Evolutionary conservation across 441 rosid species (phyloP).

Genomic region (Bruguiera hainesii): DNA sequence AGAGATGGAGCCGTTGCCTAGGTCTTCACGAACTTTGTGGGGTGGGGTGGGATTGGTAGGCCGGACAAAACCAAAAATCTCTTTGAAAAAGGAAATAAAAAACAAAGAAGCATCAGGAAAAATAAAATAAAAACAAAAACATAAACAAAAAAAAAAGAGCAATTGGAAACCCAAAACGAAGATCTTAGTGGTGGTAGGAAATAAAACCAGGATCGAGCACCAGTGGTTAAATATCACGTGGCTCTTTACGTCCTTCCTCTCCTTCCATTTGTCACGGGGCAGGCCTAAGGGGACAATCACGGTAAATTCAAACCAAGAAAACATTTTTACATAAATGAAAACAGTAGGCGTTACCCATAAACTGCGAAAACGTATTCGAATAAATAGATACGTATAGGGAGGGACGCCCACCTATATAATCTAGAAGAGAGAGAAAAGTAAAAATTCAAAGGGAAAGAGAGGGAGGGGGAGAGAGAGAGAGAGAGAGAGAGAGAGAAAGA

Average conservation of each 20-base stretch:
- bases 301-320: background rate
- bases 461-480: background rate
- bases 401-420: background rate
- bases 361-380: conserved; percentile 4
- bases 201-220: background rate
- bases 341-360: background rate
- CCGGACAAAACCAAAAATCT: background rate
- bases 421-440: conserved; percentile 1
- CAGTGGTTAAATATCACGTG: background rate
- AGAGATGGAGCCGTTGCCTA: background rate
- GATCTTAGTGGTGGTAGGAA: background rate
- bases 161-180: background rate
- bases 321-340: background rate
- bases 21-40: background rate
- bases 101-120: background rate
- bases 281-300: background rate
- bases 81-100: background rate
- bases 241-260: background rate
- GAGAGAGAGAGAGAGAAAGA: background rate
- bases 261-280: background rate
- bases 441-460: background rate
- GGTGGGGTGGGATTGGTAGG: background rate
- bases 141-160: background rate
- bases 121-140: background rate
- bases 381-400: background rate